Evolutionary conservation across 805 yeast species (phyloP).

Genomic region (Ogataea glucozyma): DNA sequence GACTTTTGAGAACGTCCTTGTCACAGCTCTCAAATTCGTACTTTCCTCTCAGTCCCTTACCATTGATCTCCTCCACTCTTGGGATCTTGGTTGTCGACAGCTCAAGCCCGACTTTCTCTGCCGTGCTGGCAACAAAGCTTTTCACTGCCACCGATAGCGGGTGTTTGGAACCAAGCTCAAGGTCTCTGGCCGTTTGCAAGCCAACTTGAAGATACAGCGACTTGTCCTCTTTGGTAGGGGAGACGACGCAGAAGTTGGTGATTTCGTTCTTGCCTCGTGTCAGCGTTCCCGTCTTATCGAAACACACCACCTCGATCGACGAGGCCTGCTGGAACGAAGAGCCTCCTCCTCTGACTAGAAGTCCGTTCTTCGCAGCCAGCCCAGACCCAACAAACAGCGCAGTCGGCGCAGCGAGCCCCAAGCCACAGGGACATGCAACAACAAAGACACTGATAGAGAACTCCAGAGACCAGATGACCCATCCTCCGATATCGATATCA

Average conservation of each 20-base stretch:
- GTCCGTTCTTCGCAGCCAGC: slow-evolving; percentile 73
- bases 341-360: slow-evolving; percentile 79
- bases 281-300: slow-evolving; percentile 79
- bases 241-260: slow-evolving; percentile 46
- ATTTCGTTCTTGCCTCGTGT: slow-evolving; percentile 61
- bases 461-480: slow-evolving; percentile 76
- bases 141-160: slow-evolving; percentile 66
- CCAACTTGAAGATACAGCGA: slow-evolving; percentile 26
- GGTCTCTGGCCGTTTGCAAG: slow-evolving; percentile 53
- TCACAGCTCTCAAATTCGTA: slow-evolving; percentile 28
- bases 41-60: slow-evolving; percentile 57
- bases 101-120: slow-evolving; percentile 14
- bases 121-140: slow-evolving; percentile 35
- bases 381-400: slow-evolving; percentile 81
- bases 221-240: slow-evolving; percentile 10
- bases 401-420: slow-evolving; percentile 83
- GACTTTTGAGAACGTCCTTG: slow-evolving; percentile 17
- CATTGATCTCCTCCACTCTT: slow-evolving; percentile 54
- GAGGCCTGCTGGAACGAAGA: slow-evolving; percentile 80
- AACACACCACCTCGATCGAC: slow-evolving; percentile 60
- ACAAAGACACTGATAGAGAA: slow-evolving; percentile 80
- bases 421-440: slow-evolving; percentile 84
- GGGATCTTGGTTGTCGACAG: slow-evolving; percentile 42
- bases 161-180: slow-evolving; percentile 66
- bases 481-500: slow-evolving; percentile 69